These are phyloP conservation scores for Aspergillus mulundensis DNA, from an alignment of 495 filamentous ascomycete genomes.

Conservation along the genomic window DNA sequence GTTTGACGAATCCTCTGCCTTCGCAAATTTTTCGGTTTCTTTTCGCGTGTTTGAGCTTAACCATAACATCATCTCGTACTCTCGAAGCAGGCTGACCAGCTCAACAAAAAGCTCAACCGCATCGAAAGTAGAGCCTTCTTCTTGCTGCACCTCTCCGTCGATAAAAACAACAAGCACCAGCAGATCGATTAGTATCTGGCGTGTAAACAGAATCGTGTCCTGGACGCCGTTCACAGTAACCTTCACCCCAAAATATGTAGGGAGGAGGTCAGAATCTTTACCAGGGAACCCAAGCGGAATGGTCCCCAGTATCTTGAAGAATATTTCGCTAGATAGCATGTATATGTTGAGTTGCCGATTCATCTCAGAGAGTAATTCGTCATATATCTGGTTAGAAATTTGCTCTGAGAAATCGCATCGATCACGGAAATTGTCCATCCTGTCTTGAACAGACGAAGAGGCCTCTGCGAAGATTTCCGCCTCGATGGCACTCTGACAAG, in stretches of 20 bases:
- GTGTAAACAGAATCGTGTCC: constrained; percentile 67
- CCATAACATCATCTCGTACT: constrained; percentile 79
- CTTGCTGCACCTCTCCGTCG: constrained; percentile 68
- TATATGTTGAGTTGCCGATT: constrained; percentile 38
- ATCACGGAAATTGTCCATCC: constrained; percentile 68
- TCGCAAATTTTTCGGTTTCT: constrained; percentile 20
- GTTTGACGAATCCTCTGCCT: constrained; percentile 20
- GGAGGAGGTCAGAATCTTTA: constrained; percentile 44
- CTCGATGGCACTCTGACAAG: constrained; percentile 55
- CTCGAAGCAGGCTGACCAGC: constrained; percentile 61
- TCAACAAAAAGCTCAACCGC: constrained; percentile 62
- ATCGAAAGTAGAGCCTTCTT: constrained; percentile 63
- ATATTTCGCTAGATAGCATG: constrained; percentile 47
- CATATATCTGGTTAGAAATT: constrained; percentile 67
- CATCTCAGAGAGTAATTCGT: constrained; percentile 35
- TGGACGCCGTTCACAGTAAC: constrained; percentile 70
- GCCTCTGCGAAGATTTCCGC: constrained; percentile 68
- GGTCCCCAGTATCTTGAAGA: constrained; percentile 46
- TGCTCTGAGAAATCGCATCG: constrained; percentile 67
- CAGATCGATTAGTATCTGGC: constrained; percentile 69
- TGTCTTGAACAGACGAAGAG: constrained; percentile 59
- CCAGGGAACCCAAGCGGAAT: constrained; percentile 35
- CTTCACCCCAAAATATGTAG: constrained; percentile 68
- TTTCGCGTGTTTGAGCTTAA: constrained; percentile 56
- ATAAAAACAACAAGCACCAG: constrained; percentile 79